Percentiles rank a stretch among this genome's conserved stretches.
These are phyloP conservation scores for Parasarocladium wereldwijsianum DNA, from an alignment of 2,329 filamentous ascomycete species.

Conservation along the genomic window DNA sequence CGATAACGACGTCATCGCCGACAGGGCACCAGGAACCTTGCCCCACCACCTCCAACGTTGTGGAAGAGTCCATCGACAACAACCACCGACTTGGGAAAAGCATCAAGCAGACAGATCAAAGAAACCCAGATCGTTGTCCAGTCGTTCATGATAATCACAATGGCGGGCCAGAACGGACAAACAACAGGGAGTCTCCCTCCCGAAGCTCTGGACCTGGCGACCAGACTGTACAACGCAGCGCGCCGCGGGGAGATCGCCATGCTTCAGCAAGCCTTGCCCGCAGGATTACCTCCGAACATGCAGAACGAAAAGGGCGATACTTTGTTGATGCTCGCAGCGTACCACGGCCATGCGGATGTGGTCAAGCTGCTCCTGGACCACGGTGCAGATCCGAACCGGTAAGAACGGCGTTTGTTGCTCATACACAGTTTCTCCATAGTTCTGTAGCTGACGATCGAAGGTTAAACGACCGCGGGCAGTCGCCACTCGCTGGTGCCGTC, in stretches of 20 bases:
- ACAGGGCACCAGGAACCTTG: no score
- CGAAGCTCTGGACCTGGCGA: conserved; percentile 50
- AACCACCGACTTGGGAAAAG: no score
- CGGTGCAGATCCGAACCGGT: conserved; percentile 54
- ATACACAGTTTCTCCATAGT: no score
- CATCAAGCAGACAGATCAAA: no score
- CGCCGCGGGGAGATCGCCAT: conserved; percentile 40
- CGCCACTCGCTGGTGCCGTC: conserved; percentile 54
- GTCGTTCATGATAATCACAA: no score
- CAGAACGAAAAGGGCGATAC: conserved; percentile 62
- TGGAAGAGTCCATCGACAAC: no score
- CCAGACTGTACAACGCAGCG: conserved; percentile 52
- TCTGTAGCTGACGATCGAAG: no score
- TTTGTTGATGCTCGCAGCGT: conserved; percentile 61
- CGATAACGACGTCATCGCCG: no score
- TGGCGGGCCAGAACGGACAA: no score
- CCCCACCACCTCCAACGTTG: no score
- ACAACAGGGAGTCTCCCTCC: conserved; percentile 33
- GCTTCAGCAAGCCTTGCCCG: conserved; percentile 48
- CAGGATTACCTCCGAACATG: conserved; percentile 53
- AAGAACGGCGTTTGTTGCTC: no score
- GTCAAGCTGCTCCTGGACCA: conserved; percentile 44
- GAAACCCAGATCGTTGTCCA: no score
- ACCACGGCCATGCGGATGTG: conserved; percentile 49
- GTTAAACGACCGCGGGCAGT: conserved; percentile 54